Conservation (phyloP, 495 filamentous ascomycete species). For the Aspergillus cristatus region DNA sequence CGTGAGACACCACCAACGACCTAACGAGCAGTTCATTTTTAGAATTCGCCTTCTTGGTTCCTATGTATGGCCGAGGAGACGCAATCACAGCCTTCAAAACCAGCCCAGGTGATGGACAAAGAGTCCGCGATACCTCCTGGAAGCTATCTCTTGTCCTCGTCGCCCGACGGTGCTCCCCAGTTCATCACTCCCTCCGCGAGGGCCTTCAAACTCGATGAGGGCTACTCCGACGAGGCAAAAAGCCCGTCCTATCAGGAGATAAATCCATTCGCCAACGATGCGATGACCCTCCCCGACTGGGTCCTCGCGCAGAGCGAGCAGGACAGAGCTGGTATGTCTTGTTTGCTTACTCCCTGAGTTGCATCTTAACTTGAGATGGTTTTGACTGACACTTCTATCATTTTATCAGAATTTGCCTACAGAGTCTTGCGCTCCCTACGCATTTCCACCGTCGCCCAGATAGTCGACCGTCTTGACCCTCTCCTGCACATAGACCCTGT, state of each 20-base stretch:
- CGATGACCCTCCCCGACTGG: slow-evolving; percentile 42
- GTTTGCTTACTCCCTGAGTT: too few relatives aligned
- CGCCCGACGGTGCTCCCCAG: slow-evolving; percentile 19
- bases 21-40: neutral
- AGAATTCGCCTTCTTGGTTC: too few relatives aligned
- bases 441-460: slow-evolving; percentile 63
- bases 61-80: neutral
- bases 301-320: slow-evolving; percentile 42
- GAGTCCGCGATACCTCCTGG: slow-evolving; percentile 12
- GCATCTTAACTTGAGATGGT: too few relatives aligned
- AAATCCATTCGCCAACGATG: slow-evolving; percentile 27
- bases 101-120: too few relatives aligned
- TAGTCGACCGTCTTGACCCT: slow-evolving; percentile 67
- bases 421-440: slow-evolving; percentile 60
- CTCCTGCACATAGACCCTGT: slow-evolving; percentile 89
- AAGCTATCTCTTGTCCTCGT: slow-evolving; percentile 14
- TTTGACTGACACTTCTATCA: neutral
- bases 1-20: neutral
- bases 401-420: slow-evolving; percentile 38
- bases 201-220: slow-evolving; percentile 52
- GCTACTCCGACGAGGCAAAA: slow-evolving; percentile 55
- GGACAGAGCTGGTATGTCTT: slow-evolving; percentile 43
- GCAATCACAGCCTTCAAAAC: slow-evolving; percentile 5
- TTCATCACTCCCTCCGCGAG: slow-evolving; percentile 26
- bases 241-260: slow-evolving; percentile 43